A percentile compares a stretch with the other conserved stretches of the same genome.
Evolutionary conservation across 2,329 filamentous ascomycete genomes (phyloP).

Genomic region (Diplocarpon mali): DNA sequence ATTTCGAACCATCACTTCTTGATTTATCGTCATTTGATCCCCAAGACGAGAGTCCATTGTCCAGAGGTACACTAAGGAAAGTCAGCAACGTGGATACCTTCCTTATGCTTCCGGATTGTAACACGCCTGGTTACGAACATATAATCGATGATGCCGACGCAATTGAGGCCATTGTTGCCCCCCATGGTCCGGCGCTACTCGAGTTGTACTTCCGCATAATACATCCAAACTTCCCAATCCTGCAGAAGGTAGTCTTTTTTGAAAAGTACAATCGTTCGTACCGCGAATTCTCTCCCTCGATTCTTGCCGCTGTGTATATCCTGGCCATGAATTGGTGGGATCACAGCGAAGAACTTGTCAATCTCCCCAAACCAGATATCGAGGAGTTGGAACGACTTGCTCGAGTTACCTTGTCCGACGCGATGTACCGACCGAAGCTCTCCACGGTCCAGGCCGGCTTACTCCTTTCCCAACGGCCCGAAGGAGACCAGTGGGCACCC

Average conservation of each 20-base stretch:
- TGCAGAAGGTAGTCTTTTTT: slow-evolving; percentile 70
- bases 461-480: slow-evolving; percentile 61
- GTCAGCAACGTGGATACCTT: slow-evolving; percentile 72
- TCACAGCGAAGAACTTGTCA: slow-evolving; percentile 54
- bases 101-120: slow-evolving; percentile 64
- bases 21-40: slow-evolving; percentile 71
- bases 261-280: slow-evolving; percentile 67
- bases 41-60: slow-evolving; percentile 67
- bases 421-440: slow-evolving; percentile 72
- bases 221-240: slow-evolving; percentile 71
- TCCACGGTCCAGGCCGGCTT: slow-evolving; percentile 71
- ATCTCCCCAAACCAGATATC: slow-evolving; percentile 59
- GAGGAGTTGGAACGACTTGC: slow-evolving; percentile 62
- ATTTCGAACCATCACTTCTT: slow-evolving; percentile 75
- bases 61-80: slow-evolving; percentile 58
- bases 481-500: slow-evolving; percentile 71
- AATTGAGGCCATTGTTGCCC: slow-evolving; percentile 65
- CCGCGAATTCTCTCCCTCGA: slow-evolving; percentile 62
- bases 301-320: slow-evolving; percentile 74
- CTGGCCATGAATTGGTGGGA: slow-evolving; percentile 85
- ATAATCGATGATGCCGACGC: slow-evolving; percentile 56
- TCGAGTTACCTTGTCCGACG: slow-evolving; percentile 59
- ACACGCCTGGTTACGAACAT: slow-evolving; percentile 61
- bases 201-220: slow-evolving; percentile 74
- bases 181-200: slow-evolving; percentile 66